phyloP scores from a whole-genome alignment of 768 basidiomycete species.

The Mycena belliarum region DNA sequence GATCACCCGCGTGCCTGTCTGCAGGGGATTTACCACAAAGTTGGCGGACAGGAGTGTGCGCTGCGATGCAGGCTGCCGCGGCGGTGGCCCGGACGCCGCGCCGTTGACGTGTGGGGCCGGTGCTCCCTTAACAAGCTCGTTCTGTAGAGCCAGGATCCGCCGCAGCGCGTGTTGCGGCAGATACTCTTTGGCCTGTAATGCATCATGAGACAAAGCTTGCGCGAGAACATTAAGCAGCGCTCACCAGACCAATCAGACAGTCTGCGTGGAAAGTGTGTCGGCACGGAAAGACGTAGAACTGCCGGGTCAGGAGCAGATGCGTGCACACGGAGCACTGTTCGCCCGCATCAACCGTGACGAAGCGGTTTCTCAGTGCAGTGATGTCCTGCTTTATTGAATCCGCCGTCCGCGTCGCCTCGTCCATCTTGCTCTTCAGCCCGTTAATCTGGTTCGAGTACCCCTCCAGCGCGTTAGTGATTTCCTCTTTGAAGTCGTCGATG shows the following conservation, averaged over 20 bases:
- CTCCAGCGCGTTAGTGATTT: constrained; percentile 94
- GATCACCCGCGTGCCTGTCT: constrained; percentile 65
- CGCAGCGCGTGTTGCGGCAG: constrained; percentile 80
- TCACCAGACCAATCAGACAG: constrained; percentile 90
- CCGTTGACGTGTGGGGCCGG: constrained; percentile 33
- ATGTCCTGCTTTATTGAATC: constrained; percentile 95
- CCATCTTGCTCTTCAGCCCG: constrained; percentile 89
- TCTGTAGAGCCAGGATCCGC: constrained; percentile 84
- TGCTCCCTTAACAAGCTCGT: constrained; percentile 68
- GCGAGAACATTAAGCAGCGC: constrained; percentile 29
- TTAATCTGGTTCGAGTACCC: constrained; percentile 93
- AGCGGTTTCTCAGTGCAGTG: constrained; percentile 78
- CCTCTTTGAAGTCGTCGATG: constrained; percentile 99
- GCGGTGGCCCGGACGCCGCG: constrained; percentile 28
- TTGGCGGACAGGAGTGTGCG: constrained; percentile 77
- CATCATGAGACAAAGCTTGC: constrained; percentile 15
- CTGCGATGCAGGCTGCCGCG: constrained; percentile 50
- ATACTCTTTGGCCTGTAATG: constrained; percentile 83
- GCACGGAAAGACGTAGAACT: constrained; percentile 99
- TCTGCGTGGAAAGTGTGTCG: constrained; percentile 98
- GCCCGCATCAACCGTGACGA: constrained; percentile 86
- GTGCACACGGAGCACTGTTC: constrained; percentile 87
- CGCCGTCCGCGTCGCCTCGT: constrained; percentile 88
- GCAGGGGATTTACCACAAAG: constrained; percentile 60
- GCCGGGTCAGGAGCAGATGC: constrained; percentile 74